phyloP scores from a whole-genome alignment of 108 stramenopile species.

The Discostella stelligeroides region DNA sequence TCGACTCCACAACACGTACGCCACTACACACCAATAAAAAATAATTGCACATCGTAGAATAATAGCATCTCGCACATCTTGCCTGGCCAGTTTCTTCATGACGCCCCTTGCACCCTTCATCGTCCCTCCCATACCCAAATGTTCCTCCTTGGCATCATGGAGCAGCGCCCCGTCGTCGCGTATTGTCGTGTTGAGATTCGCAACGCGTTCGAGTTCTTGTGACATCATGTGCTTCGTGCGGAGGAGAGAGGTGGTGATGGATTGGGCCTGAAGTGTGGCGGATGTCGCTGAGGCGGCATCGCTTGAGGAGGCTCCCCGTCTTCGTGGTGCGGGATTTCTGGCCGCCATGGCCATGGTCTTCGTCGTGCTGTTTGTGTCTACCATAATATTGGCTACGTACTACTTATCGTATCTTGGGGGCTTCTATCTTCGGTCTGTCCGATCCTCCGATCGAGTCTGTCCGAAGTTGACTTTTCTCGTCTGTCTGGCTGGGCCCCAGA shows the following conservation, averaged over 20 bases:
- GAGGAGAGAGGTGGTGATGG: slow-evolving; percentile 41
- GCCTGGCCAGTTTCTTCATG: slow-evolving; percentile 31
- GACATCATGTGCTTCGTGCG: slow-evolving; percentile 47
- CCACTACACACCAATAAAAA: slow-evolving; percentile 47
- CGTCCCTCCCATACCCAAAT: slow-evolving; percentile 46
- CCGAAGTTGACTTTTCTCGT: too few species aligned
- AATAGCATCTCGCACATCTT: slow-evolving; percentile 48
- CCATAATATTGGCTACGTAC: too few species aligned
- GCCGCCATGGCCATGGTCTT: too few species aligned
- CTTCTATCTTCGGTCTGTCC: too few species aligned
- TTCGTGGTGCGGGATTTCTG: too few species aligned
- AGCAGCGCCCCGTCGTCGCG: slow-evolving; percentile 37
- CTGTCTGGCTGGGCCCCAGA: too few species aligned
- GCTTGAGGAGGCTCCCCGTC: not conserved
- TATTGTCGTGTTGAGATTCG: slow-evolving; percentile 31
- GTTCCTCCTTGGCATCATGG: slow-evolving; percentile 23
- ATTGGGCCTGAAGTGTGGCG: slow-evolving; percentile 42
- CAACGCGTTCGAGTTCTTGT: slow-evolving; percentile 35
- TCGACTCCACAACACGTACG: slow-evolving; percentile 46
- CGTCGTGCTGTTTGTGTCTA: too few species aligned
- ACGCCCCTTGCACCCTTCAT: slow-evolving; percentile 41
- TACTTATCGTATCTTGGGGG: too few species aligned
- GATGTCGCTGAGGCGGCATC: slow-evolving; percentile 15
- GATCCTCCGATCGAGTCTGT: too few species aligned
- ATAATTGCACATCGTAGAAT: slow-evolving; percentile 34